A percentile compares a stretch with the other conserved stretches of the same genome.
phyloP scores from a whole-genome alignment of 257 asterid genomes.

The Ilex aquifolium region DNA sequence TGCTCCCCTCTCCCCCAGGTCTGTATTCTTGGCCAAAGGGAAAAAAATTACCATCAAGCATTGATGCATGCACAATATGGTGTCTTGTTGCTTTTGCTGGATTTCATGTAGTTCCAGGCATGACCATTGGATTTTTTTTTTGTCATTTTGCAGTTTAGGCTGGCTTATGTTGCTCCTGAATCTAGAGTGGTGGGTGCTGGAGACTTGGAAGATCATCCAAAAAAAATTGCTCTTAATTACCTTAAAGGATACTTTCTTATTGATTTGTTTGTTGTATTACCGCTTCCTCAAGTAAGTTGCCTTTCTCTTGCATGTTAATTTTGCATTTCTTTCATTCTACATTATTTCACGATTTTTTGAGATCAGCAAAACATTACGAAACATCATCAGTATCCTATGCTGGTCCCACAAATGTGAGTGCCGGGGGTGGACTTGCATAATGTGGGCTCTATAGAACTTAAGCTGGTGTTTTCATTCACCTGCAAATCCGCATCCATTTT shows the following conservation, averaged over 20 bases:
- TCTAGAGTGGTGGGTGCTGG: constrained; percentile 84
- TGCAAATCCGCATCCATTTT: no score
- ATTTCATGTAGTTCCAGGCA: not conserved
- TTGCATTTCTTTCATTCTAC: not conserved
- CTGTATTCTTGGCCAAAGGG: no score
- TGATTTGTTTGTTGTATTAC: constrained; percentile 61
- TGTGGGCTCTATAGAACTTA: not conserved
- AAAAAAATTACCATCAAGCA: no score
- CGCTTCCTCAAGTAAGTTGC: constrained; percentile 73
- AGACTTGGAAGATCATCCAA: constrained; percentile 71
- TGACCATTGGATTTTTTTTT: not conserved
- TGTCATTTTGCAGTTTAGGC: constrained; percentile 69
- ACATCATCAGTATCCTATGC: not conserved
- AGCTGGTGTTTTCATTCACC: no score
- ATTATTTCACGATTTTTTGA: constrained; percentile 1
- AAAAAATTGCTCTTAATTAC: constrained; percentile 63
- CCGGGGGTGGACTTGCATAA: not conserved
- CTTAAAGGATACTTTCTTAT: constrained; percentile 46
- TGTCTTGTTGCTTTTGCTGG: not conserved
- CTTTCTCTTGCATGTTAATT: not conserved
- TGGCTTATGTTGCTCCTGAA: constrained; percentile 86
- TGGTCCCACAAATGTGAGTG: not conserved
- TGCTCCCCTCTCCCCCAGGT: no score
- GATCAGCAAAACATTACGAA: not conserved
- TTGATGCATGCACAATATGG: no score